Evolutionary conservation across 106 monocot species (phyloP), one percentile per base, ranked within the genome.

Genomic region (Cymbidium sinense): DNA sequence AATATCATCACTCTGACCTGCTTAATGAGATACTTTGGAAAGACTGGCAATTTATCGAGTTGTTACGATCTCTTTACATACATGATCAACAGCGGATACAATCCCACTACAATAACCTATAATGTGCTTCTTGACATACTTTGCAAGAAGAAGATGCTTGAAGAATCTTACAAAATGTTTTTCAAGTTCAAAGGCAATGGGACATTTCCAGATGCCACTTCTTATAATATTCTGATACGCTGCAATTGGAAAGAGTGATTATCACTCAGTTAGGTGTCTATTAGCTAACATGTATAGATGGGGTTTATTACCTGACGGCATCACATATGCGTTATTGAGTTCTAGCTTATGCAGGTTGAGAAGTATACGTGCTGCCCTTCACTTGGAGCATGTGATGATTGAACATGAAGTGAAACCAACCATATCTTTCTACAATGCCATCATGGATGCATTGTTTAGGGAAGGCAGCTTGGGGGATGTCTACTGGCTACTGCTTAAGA

Each of bases 191-290:
- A 79, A 70, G 74, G 64, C 7, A 50, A 41, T 4, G 52, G 73
- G 27, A 51, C 70, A 43, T 80, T 73, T 58, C 89, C 89, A 28
- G 86, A 89, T 75, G 86, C 70, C 19, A 79, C 73, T 50, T 89
- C 89, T 58, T 86, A 89, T 76, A 89, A 89, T 86, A 86, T 89
- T 55, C 81, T 89, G 31, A 89, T 89, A 69, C 78, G 83, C 83
- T 75, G 83, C 64, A 29, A 30, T 84, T 50, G 79, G 21, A 72
- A 71, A 79, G 47, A 58, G 71, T 23, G 64, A 78, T 4, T 83
- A 64, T 61, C 67, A 36, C 23, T 25, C 28, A 34, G 72, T 75
- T 50, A 36, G 74, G 35, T 19, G 35, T 25, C 79, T 86, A 47
- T 73, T 89, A 28, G 64, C 34, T 23, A 81, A 86, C 65, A 84